Conservation (phyloP, 1,284 basidiomycete species). For the Austroboletus rostrupii region DNA sequence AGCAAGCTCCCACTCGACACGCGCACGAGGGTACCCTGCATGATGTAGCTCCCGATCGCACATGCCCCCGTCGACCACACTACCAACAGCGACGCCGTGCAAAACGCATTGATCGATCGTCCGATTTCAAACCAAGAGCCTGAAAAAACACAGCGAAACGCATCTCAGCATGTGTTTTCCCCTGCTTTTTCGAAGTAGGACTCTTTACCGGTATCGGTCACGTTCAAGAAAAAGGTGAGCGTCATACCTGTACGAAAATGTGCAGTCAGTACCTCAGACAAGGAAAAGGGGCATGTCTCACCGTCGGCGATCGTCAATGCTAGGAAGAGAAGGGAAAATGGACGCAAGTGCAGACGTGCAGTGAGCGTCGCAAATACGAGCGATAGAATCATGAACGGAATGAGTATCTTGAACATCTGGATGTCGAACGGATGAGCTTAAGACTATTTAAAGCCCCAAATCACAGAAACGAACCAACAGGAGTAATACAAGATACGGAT, state of each 20-base stretch:
- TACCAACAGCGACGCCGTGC: conserved; percentile 76
- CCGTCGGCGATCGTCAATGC: conserved; percentile 74
- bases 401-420: conserved; percentile 80
- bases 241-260: conserved; percentile 56
- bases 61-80: conserved; percentile 78
- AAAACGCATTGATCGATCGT: conserved; percentile 85
- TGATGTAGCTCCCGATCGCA: conserved; percentile 24
- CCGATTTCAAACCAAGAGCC: conserved; percentile 90
- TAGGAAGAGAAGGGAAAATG: conserved; percentile 75
- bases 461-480: conserved; percentile 48
- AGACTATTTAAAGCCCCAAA: neutral
- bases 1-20: no score
- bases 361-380: conserved; percentile 67
- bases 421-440: neutral
- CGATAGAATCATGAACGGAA: conserved; percentile 76
- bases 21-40: no score
- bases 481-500: conserved; percentile 80
- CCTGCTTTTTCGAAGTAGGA: no score
- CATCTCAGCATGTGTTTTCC: no score
- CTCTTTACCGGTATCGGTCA: conserved; percentile 67
- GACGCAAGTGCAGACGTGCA: conserved; percentile 59
- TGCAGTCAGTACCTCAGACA: conserved; percentile 8
- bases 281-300: conserved; percentile 26
- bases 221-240: conserved; percentile 79
- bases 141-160: conserved; percentile 16